phyloP scores from a whole-genome alignment of 2,329 filamentous ascomycete genomes.

The Xylariaceae sp. region DNA sequence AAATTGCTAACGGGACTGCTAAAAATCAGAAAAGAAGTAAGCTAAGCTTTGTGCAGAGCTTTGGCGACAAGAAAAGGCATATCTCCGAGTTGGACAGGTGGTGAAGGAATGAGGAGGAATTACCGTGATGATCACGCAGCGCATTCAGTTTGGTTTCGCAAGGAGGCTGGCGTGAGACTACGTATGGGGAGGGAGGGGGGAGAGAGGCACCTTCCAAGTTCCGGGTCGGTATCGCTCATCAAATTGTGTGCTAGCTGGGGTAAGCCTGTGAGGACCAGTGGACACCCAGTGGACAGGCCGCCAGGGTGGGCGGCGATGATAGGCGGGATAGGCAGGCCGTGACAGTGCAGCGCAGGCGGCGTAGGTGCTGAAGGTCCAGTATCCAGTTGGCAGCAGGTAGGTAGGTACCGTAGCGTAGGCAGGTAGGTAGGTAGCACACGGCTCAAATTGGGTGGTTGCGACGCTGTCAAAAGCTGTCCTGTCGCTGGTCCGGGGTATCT shows the following conservation, averaged over 20 bases:
- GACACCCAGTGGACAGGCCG: too few relatives aligned
- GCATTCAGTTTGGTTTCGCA: background rate
- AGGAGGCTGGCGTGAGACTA: background rate
- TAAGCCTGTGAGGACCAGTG: background rate
- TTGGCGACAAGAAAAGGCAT: background rate
- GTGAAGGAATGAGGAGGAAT: background rate
- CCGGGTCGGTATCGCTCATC: background rate
- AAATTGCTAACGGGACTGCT: background rate
- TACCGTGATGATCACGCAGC: background rate
- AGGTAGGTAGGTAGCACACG: background rate
- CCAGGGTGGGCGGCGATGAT: too few relatives aligned
- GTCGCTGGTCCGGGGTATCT: slow-evolving; percentile 12
- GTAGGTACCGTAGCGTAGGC: too few relatives aligned
- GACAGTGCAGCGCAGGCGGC: background rate
- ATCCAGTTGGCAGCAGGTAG: too few relatives aligned
- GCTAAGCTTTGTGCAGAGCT: background rate
- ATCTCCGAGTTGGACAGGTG: background rate
- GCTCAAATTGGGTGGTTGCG: background rate
- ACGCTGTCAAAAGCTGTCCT: background rate
- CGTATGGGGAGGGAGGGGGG: background rate
- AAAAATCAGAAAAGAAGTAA: background rate
- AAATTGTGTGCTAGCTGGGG: background rate
- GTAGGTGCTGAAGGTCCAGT: background rate
- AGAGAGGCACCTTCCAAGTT: background rate
- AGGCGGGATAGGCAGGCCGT: too few relatives aligned